A percentile compares a stretch with the other conserved stretches of the same genome.
These are phyloP conservation scores for Starmerella bombicola DNA, from an alignment of 805 yeast genomes.

Conservation along the genomic window DNA sequence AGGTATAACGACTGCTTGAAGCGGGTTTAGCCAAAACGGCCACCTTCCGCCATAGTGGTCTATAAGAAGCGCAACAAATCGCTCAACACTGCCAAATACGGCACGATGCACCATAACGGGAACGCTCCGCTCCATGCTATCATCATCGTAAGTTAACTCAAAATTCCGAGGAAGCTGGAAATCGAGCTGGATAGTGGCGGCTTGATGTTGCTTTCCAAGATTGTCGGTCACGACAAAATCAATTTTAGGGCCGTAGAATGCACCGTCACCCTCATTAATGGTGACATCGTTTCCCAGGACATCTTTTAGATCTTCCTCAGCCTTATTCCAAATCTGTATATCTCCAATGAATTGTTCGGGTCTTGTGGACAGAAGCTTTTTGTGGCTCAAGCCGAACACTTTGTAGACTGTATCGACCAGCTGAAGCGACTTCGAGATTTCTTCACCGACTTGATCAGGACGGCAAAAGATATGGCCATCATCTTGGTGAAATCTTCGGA, in stretches of 20 bases:
- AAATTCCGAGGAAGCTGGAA: constrained; percentile 87
- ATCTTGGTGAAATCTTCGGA: constrained; percentile 92
- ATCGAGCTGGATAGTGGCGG: constrained; percentile 90
- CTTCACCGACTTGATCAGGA: constrained; percentile 57
- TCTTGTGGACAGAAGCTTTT: constrained; percentile 68
- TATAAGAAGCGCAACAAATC: constrained; percentile 79
- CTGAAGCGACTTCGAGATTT: constrained; percentile 58
- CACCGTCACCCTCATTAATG: constrained; percentile 88
- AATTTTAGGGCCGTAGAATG: constrained; percentile 59
- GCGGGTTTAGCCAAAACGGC: constrained; percentile 96
- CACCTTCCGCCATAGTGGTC: constrained; percentile 87
- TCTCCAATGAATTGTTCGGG: constrained; percentile 74
- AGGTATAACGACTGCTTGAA: constrained; percentile 79
- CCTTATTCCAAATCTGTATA: constrained; percentile 63
- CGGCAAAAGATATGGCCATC: constrained; percentile 95
- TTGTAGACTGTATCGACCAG: constrained; percentile 64
- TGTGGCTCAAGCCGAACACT: constrained; percentile 52
- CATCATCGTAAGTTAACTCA: constrained; percentile 48
- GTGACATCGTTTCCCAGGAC: constrained; percentile 55
- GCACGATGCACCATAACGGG: constrained; percentile 98
- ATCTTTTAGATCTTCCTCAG: constrained; percentile 52
- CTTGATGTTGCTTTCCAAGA: constrained; percentile 71
- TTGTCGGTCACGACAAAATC: constrained; percentile 76
- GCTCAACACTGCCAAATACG: constrained; percentile 83
- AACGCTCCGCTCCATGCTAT: constrained; percentile 36